Base-by-base conservation (phyloP, 208 protist genomes). In the Naegleria fowleri region DNA sequence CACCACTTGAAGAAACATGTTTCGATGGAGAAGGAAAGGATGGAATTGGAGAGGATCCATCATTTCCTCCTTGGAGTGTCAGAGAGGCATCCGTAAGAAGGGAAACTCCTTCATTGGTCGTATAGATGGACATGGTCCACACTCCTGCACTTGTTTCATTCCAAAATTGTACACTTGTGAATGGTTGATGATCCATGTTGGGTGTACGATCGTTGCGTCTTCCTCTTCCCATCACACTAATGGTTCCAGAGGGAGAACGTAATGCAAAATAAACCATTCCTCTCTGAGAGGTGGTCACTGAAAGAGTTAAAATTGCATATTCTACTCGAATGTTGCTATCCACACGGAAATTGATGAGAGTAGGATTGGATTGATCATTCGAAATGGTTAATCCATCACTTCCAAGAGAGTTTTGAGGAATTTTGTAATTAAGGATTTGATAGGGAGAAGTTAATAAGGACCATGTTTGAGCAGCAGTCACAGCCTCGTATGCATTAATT, bases 151-250 rank as follows among this genome's bases (percentile, higher is more conserved):
- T 16, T 4, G 39, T 86, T 48, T 86, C 83, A 38, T 33, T 33
- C 83, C 83, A 86, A 19, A 86, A 51, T 16, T 86, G 83, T 29
- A 86, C 40, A 48, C 13, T n/a, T n/a, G 83, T 48, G 83, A 86
- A 86, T 25, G 11, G 7, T 86, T 86, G 83, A 38, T 40, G 0
- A 5, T 86, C 38, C 43, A 51, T 48, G 36, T 86, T 29, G 25
- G 9, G 15, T 43, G 22, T 2, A 0, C 15, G 40, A 43, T 86
- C 83, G 16, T 48, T 86, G 1, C 38, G 39, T 86, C 83, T 86
- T 43, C 83, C 83, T 40, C n/a, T 22, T 22, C 36, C 15, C 38
- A 86, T 38, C 5, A 86, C 41, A 48, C 83, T 86, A 4, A 86
- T 86, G 6, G 83, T 86, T 86, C 83, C 83, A n/a, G 33, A 11